These are phyloP conservation scores for Saccharomycopsis babjevae DNA, from an alignment of 805 yeast genomes.

Conservation along the genomic window DNA sequence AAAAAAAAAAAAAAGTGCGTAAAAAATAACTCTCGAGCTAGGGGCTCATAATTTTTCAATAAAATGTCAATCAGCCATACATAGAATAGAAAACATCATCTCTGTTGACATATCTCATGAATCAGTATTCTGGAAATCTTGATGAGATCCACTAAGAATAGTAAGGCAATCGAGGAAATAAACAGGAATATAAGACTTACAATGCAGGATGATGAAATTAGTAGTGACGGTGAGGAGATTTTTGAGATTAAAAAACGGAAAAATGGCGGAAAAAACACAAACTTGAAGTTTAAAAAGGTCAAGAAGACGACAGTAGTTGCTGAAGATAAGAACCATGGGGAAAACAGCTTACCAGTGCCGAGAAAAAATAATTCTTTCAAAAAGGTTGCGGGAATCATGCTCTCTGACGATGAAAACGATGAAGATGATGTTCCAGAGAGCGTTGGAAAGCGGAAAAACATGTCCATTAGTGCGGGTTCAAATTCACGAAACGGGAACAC, in stretches of 20 bases:
- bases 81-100: no score
- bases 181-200: not conserved
- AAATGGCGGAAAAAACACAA: not conserved
- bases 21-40: no score
- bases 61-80: no score
- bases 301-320: not conserved
- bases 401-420: conserved; percentile 10
- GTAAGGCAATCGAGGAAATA: not conserved
- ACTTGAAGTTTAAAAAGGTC: not conserved
- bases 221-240: not conserved
- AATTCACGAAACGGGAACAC: not conserved
- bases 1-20: no score
- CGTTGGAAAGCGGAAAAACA: not conserved
- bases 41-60: no score
- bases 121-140: no score
- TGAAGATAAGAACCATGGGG: not conserved
- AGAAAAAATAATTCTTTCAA: not conserved
- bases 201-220: not conserved
- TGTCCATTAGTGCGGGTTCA: no score
- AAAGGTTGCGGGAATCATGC: conserved; percentile 8
- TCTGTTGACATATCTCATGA: no score
- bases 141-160: not conserved
- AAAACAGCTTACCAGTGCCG: not conserved
- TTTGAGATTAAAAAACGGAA: not conserved
- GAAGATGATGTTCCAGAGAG: not conserved